Base-by-base conservation (phyloP, 2,329 filamentous ascomycete species). In the Fusarium stilboides region DNA sequence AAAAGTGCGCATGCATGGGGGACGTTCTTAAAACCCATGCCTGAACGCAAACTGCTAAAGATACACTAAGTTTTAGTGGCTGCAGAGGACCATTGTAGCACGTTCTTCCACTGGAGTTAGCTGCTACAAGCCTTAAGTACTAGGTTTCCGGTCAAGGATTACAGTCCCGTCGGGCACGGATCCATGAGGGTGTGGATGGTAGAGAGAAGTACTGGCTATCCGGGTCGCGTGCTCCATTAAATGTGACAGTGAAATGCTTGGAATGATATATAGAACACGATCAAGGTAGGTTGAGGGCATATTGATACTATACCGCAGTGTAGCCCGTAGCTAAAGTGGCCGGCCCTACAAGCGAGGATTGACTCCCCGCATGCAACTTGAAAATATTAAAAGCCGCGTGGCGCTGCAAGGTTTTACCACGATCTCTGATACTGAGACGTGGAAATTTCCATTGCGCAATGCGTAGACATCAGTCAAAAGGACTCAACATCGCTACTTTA, bases 381-480 rank as follows among this genome's bases (percentile, higher is more conserved):
- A 69, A 57, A 70, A 67, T 55, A 46, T 61, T 36, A 68, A 52
- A 53, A 57, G 62, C 58, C 58, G 62, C 64, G 71, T 74, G 71
- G 71, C 71, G 69, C 37, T 72, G 55, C 71, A 74, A 70, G 72
- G 64, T 74, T 74, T 69, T 72, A 44, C 42, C 52, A 58, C 70
- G 64, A 44, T 65, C 62, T 69, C 68, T 72, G 44, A 33, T 15
- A 31, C 28, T 31, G 28, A 55, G 37, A 52, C 15, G 22, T 28
- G 34, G 26, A 51, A 37, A 24, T 31, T 44, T 33, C 39, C 44
- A 19, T 28, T 49, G 64, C 55, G 61, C 57, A 67, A 71, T 53
- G 51, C 20, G 22, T 28, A 65, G 46, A 55, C 43, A 62, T 39
- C 47, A 50, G 44, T 24, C 20, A 33, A 57, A 51, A 51, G 28